These are phyloP conservation scores for Daldinia childiae DNA, from an alignment of 495 filamentous ascomycete species.

Conservation along the genomic window DNA sequence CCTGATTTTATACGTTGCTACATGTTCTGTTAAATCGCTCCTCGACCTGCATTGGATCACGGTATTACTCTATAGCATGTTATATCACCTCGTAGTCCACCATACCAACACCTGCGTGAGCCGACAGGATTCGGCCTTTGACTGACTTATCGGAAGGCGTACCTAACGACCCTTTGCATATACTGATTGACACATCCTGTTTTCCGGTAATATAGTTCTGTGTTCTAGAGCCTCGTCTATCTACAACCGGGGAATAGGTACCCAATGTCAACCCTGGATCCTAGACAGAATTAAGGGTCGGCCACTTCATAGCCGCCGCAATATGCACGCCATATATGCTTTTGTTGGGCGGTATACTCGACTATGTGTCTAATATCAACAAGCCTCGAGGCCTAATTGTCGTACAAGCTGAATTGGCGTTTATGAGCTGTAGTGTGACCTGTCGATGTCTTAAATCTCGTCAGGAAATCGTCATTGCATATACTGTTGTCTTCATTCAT, in stretches of 20 bases:
- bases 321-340: background rate
- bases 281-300: conserved; percentile 3
- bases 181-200: background rate
- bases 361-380: background rate
- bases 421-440: conserved; percentile 23
- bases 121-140: background rate
- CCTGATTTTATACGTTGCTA: background rate
- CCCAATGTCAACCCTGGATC: conserved; percentile 23
- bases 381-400: background rate
- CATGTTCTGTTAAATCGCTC: background rate
- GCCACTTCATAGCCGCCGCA: background rate
- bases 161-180: conserved; percentile 18
- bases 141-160: conserved; percentile 12
- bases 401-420: conserved; percentile 9
- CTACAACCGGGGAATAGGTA: conserved; percentile 16
- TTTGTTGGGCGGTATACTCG: background rate
- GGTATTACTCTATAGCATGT: background rate
- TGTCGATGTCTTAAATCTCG: conserved; percentile 8
- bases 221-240: conserved; percentile 5
- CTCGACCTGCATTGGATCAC: background rate
- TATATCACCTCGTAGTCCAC: background rate
- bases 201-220: background rate
- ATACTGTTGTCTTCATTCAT: background rate
- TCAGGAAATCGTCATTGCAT: conserved; percentile 20
- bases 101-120: background rate